These are phyloP conservation scores for Aspergillus sp. DNA, from an alignment of 2,329 filamentous ascomycete genomes.

Conservation along the genomic window DNA sequence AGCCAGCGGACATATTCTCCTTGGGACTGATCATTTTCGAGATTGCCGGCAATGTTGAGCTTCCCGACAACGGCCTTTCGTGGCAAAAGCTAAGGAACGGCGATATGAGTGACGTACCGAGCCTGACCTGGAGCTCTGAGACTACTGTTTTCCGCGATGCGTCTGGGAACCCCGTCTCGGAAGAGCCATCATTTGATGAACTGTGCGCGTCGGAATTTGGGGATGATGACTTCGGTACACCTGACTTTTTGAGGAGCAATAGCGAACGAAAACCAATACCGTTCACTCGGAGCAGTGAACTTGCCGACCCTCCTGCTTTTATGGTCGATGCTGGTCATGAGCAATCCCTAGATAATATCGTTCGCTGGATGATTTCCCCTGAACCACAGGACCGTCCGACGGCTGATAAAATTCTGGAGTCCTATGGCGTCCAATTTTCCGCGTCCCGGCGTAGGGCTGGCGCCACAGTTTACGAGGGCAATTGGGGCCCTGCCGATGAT, in stretches of 20 bases:
- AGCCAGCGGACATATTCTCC: constrained; percentile 90
- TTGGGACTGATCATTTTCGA: constrained; percentile 93
- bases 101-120: constrained; percentile 84
- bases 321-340: constrained; percentile 76
- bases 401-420: constrained; percentile 69
- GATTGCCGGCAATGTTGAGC: constrained; percentile 87
- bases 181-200: constrained; percentile 45
- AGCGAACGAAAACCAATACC: constrained; percentile 25
- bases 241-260: constrained; percentile 31
- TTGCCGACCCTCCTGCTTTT: constrained; percentile 74
- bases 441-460: constrained; percentile 73
- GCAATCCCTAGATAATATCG: constrained; percentile 78
- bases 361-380: constrained; percentile 83
- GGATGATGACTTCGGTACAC: constrained; percentile 45
- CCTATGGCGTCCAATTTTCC: constrained; percentile 78
- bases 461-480: constrained; percentile 94
- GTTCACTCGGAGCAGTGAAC: constrained; percentile 54
- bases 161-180: constrained; percentile 64
- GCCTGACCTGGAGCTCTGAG: constrained; percentile 75
- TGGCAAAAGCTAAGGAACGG: constrained; percentile 90
- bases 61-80: constrained; percentile 87
- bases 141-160: constrained; percentile 72
- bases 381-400: constrained; percentile 71
- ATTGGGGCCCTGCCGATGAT: constrained; percentile 80
- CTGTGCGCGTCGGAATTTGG: constrained; percentile 45